A percentile compares a stretch with the other conserved stretches of the same genome.
Evolutionary conservation across 2,329 filamentous ascomycete species (phyloP).

Genomic region (Colletotrichum sp.): DNA sequence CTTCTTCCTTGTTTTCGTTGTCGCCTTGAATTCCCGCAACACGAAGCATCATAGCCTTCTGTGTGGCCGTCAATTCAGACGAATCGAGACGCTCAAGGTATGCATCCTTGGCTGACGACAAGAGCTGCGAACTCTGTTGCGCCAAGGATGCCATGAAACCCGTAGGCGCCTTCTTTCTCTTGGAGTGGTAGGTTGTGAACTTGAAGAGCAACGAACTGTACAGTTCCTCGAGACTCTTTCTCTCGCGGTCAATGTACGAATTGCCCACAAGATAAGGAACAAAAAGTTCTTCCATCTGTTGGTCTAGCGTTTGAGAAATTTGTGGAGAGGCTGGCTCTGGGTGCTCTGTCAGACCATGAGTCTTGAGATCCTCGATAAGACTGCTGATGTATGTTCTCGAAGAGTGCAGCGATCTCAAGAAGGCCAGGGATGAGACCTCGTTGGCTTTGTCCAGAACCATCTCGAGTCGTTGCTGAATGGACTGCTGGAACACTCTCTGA

Average conservation of each 20-base stretch:
- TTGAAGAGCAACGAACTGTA: conserved; percentile 95
- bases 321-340: conserved; percentile 89
- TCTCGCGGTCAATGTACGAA: conserved; percentile 74
- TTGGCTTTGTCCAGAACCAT: conserved; percentile 96
- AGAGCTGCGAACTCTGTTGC: conserved; percentile 86
- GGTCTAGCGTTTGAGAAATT: conserved; percentile 76
- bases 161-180: conserved; percentile 85
- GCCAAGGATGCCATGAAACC: conserved; percentile 93
- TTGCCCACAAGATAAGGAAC: conserved; percentile 73
- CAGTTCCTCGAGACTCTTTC: conserved; percentile 75
- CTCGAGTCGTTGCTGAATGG: conserved; percentile 93
- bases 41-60: conserved; percentile 88
- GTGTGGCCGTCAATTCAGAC: conserved; percentile 84
- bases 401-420: conserved; percentile 87
- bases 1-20: conserved; percentile 79
- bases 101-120: conserved; percentile 86
- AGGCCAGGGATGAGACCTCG: conserved; percentile 89
- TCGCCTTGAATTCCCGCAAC: conserved; percentile 85
- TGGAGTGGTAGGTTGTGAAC: conserved; percentile 92
- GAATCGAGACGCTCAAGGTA: conserved; percentile 90
- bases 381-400: conserved; percentile 87
- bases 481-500: conserved; percentile 96
- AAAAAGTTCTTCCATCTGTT: conserved; percentile 79
- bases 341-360: conserved; percentile 93
- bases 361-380: conserved; percentile 90